A percentile compares a stretch with the other conserved stretches of the same genome.
phyloP scores from a whole-genome alignment of 306 rosid genomes.

The Sindora glabra region DNA sequence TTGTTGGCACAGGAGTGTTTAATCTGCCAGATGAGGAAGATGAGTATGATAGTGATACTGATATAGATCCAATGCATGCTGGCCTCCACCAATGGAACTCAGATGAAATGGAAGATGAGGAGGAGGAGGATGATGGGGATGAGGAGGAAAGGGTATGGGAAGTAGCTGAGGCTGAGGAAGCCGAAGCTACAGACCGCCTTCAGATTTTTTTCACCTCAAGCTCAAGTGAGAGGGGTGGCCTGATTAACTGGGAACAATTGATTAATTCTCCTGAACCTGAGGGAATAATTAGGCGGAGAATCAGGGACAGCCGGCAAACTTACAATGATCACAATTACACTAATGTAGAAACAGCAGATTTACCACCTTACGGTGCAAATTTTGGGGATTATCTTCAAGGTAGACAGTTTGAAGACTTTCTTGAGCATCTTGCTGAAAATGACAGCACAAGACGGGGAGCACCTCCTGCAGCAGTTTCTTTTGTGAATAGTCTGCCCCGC shows the following conservation, averaged over 20 bases:
- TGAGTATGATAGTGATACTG: slow-evolving; percentile 63
- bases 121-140: slow-evolving; percentile 28
- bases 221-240: slow-evolving; percentile 27
- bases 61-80: slow-evolving; percentile 95
- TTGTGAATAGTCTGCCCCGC: slow-evolving; percentile 49
- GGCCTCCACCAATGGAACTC: slow-evolving; percentile 64
- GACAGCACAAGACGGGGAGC: slow-evolving; percentile 80
- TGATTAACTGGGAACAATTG: slow-evolving; percentile 28
- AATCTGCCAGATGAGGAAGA: slow-evolving; percentile 38
- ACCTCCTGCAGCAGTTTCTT: slow-evolving; percentile 71
- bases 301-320: slow-evolving; percentile 36
- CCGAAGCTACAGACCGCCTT: slow-evolving; percentile 33
- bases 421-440: slow-evolving; percentile 68
- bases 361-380: slow-evolving; percentile 36
- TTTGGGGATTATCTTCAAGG: slow-evolving; percentile 65
- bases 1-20: slow-evolving; percentile 47
- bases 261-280: slow-evolving; percentile 42
- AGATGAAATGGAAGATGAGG: slow-evolving; percentile 42
- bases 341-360: slow-evolving; percentile 35
- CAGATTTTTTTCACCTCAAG: slow-evolving; percentile 34
- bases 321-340: slow-evolving; percentile 16
- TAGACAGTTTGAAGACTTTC: slow-evolving; percentile 56
- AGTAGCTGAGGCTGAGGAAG: slow-evolving; percentile 45
- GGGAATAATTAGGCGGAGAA: slow-evolving; percentile 25
- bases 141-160: slow-evolving; percentile 48